A percentile compares a stretch with the other conserved stretches of the same genome.
Evolutionary conservation across 306 rosid genomes (phyloP).

Genomic region (Carpinus fangiana): DNA sequence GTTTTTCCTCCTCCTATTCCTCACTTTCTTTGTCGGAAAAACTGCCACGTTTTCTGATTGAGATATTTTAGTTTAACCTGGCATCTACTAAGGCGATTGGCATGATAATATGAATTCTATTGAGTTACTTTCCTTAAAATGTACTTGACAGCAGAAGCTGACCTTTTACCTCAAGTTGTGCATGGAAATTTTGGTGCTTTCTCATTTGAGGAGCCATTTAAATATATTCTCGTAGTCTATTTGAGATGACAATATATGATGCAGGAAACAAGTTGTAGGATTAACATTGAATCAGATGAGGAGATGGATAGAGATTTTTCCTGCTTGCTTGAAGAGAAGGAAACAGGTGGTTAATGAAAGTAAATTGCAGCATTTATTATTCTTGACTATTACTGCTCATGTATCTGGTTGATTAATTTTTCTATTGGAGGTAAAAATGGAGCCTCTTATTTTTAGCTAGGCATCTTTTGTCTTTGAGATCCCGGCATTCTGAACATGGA

Average conservation of each 20-base stretch:
- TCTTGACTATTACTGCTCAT: slow-evolving; percentile 1
- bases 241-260: slow-evolving; percentile 37
- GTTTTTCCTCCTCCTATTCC: slow-evolving; percentile 2
- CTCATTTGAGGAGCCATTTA: slow-evolving; percentile 8
- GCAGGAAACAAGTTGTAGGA: slow-evolving; percentile 57
- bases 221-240: slow-evolving; percentile 13
- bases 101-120: slow-evolving; percentile 6
- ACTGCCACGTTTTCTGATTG: slow-evolving; percentile 13
- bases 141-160: slow-evolving; percentile 23
- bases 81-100: slow-evolving; percentile 8
- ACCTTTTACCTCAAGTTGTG: slow-evolving; percentile 11
- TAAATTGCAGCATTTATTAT: slow-evolving; percentile 16
- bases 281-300: slow-evolving; percentile 85
- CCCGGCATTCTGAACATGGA: not conserved
- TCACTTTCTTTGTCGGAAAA: slow-evolving; percentile 14
- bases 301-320: slow-evolving; percentile 67
- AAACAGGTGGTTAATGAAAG: slow-evolving; percentile 55
- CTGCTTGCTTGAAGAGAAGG: slow-evolving; percentile 58
- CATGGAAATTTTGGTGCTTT: slow-evolving; percentile 24
- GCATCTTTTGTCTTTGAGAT: not conserved
- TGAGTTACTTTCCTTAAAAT: slow-evolving; percentile 3
- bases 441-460: not conserved
- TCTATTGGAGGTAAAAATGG: not conserved
- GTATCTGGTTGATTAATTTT: not conserved
- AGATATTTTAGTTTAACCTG: slow-evolving; percentile 4